A percentile compares a stretch with the other conserved stretches of the same genome.
These are phyloP conservation scores for Casuarina cunninghamiana DNA, from an alignment of 306 rosid genomes.

Conservation along the genomic window DNA sequence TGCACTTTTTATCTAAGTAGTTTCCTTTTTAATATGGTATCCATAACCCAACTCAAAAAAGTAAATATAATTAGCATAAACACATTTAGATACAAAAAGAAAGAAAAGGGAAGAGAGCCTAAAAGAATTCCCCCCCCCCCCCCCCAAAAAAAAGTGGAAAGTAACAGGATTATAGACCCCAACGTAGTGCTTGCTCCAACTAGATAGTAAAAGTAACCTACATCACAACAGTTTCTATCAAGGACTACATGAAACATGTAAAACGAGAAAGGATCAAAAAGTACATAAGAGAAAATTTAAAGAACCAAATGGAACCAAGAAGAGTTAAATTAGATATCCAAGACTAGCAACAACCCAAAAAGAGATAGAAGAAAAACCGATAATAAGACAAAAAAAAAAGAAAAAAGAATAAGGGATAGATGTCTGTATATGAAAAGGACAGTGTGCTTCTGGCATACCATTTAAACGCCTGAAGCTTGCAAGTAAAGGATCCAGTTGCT, in stretches of 20 bases:
- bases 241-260: background rate
- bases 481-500: conserved; percentile 55
- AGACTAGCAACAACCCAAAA: background rate
- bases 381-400: background rate
- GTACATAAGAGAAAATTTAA: background rate
- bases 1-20: background rate
- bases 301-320: background rate
- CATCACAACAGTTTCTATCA: background rate
- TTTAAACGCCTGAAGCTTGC: conserved; percentile 41
- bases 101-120: background rate
- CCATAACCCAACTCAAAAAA: background rate
- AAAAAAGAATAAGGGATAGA: conserved; percentile 16
- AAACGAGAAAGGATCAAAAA: background rate
- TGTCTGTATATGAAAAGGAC: conserved; percentile 21
- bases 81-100: background rate
- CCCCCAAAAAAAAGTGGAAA: too few relatives aligned
- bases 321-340: conserved; percentile 2
- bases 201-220: conserved; percentile 1
- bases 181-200: background rate
- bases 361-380: background rate
- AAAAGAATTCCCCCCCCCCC: too few relatives aligned
- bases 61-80: background rate
- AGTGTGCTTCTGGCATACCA: conserved; percentile 44
- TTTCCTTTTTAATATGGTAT: background rate
- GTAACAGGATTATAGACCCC: too few relatives aligned